phyloP scores from a whole-genome alignment of 306 rosid genomes.

The Cucumis melo region DNA sequence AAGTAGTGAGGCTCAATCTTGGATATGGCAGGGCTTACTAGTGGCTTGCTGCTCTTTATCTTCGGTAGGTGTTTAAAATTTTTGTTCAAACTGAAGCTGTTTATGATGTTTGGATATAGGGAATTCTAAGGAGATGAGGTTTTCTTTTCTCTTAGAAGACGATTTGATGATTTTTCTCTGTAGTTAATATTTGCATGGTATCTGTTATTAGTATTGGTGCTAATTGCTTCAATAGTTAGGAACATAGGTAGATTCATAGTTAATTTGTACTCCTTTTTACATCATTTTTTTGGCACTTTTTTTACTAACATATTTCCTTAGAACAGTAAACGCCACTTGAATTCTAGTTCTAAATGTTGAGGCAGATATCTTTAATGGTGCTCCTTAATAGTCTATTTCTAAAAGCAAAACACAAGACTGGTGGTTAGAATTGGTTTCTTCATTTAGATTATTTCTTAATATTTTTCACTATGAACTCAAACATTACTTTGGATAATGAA shows the following conservation, averaged over 20 bases:
- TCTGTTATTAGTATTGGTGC: background rate
- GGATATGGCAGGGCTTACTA: conserved; percentile 67
- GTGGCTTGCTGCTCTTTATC: conserved; percentile 65
- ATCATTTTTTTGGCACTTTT: background rate
- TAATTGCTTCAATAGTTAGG: background rate
- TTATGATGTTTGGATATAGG: background rate
- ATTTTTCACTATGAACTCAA: background rate
- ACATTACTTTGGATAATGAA: background rate
- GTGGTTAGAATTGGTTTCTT: no score
- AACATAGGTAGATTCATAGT: background rate
- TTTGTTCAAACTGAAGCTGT: background rate
- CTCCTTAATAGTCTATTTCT: background rate
- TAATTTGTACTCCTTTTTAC: background rate
- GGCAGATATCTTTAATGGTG: background rate
- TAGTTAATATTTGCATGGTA: background rate
- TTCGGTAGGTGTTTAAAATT: conserved; percentile 39
- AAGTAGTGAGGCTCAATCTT: conserved; percentile 69
- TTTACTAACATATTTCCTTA: background rate
- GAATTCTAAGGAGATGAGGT: background rate
- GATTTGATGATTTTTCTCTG: background rate
- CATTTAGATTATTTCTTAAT: background rate
- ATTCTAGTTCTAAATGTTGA: background rate
- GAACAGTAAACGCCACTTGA: background rate
- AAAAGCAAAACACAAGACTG: no score
- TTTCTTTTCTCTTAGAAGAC: background rate